Base-by-base conservation (phyloP, 176 grass and related monocot species). In the Carex parvula region DNA sequence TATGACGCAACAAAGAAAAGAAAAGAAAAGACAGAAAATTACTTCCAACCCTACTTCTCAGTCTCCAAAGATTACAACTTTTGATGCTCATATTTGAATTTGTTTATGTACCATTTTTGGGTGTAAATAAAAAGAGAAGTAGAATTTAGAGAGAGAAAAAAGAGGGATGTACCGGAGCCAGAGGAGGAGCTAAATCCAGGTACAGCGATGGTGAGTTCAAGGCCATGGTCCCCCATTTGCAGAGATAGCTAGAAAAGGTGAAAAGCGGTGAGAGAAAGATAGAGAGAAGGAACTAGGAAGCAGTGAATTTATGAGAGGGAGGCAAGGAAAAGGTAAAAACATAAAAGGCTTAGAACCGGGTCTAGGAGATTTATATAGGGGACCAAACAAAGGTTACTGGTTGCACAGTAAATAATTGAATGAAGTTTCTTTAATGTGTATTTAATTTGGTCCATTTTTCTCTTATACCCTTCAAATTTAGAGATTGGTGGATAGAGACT, bases 141-240 rank as follows among this genome's bases (percentile, higher is more conserved):
- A 8, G 35, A 85, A 85, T 5, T 76, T 77, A 20, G 24, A 77
- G 29, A 85, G 4, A 5, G 37, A 39, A 62, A 60, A 42, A 44
- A 50, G 53, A 35, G 39, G 29, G 22, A 84, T 26, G 82, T 94
- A 97, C 94, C 94, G 56, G 94, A 94, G 70, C 90, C 88, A 79
- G 91, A 92, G 60, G 92, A 93, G 66, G 93, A 93, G 88, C 64
- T 90, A 61, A 95, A 88, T 17, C 93, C 93, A 48, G 93, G 91
- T 41, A 99, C 89, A 61, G 93, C 96, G 53, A 99, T 99, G 96
- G 96, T 99, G 88, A 99, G 91, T 62, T 99, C 96, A 66, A 99
- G 88, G 63, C 88, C 89, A 89, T 91, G 85, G 88, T 74, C 84
- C 91, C 93, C 96, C 80, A 83, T 83, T 68, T 67, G 50, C 50